phyloP scores from a whole-genome alignment of 2,329 filamentous ascomycete genomes.

The Trichoderma oligosporum region DNA sequence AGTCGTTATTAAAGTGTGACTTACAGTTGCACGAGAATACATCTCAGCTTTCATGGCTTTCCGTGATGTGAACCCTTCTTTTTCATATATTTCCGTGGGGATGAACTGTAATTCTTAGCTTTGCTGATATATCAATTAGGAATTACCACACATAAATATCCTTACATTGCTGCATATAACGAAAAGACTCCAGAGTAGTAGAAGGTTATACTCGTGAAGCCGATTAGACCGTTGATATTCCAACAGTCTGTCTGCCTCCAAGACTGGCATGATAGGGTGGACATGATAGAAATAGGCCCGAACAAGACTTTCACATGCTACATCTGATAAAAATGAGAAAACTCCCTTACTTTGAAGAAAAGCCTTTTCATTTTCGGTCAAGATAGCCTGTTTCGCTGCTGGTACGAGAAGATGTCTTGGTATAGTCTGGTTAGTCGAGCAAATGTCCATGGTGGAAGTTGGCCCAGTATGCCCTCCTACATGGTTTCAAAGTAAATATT shows the following conservation, averaged over 20 bases:
- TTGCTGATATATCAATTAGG: background rate
- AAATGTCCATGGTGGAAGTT: constrained; percentile 12
- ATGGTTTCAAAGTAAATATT: background rate
- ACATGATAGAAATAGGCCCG: constrained; percentile 13
- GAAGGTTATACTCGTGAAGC: constrained; percentile 3
- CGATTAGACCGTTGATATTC: constrained; percentile 5
- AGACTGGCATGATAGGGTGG: constrained; percentile 7
- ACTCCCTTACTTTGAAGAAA: constrained; percentile 10
- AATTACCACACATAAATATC: no score
- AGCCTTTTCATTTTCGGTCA: constrained; percentile 2
- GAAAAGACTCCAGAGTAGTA: background rate
- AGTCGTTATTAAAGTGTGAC: background rate
- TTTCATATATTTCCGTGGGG: constrained; percentile 6
- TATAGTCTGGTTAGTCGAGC: background rate
- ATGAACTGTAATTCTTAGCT: background rate
- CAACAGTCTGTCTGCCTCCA: constrained; percentile 8
- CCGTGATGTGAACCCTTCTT: constrained; percentile 8
- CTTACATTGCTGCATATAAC: background rate
- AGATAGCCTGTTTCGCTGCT: background rate
- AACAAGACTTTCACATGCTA: background rate
- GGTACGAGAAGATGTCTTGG: constrained; percentile 15
- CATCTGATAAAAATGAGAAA: constrained; percentile 7
- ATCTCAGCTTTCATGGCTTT: constrained; percentile 8
- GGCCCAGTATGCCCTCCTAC: constrained; percentile 7
- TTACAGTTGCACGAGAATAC: constrained; percentile 6